Evolutionary conservation across 2,329 filamentous ascomycete species (phyloP).

Genomic region (Hirsutella rhossiliensis): DNA sequence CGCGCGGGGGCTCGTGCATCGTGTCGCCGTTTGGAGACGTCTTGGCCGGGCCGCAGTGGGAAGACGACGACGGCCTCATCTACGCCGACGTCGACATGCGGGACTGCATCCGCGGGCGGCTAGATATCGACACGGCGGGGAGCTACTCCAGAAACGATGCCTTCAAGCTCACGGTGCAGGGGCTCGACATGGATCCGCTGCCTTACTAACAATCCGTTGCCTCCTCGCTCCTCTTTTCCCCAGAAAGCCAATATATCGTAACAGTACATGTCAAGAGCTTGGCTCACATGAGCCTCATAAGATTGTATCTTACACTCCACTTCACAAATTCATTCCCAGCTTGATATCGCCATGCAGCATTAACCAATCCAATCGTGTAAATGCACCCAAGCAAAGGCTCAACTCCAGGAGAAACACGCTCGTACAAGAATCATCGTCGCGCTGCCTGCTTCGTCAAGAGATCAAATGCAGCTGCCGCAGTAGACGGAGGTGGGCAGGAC

Average conservation of each 20-base stretch:
- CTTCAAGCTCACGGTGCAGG: conserved; percentile 48
- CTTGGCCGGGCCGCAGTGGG: conserved; percentile 72
- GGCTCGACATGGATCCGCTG: conserved; percentile 44
- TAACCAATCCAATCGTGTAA: background rate
- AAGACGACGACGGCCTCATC: conserved; percentile 57
- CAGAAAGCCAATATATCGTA: too few species aligned
- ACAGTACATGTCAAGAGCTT: too few species aligned
- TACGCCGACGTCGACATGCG: conserved; percentile 73
- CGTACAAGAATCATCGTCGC: too few species aligned
- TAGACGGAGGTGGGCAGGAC: too few species aligned
- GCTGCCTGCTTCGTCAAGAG: too few species aligned
- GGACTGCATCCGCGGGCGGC: conserved; percentile 67
- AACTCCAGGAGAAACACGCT: background rate
- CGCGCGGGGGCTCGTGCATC: conserved; percentile 72
- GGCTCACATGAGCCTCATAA: too few species aligned
- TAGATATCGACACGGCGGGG: conserved; percentile 77
- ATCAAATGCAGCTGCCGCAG: too few species aligned
- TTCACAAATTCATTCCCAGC: too few species aligned
- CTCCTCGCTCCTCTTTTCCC: too few species aligned
- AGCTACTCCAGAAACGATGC: conserved; percentile 68
- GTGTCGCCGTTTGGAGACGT: conserved; percentile 70
- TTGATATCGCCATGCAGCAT: background rate
- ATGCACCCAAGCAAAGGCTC: background rate
- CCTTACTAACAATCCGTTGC: conserved; percentile 25
- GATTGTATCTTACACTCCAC: too few species aligned